These are phyloP conservation scores for Aspergillus conjunctus DNA, from an alignment of 495 filamentous ascomycete species.

Conservation along the genomic window DNA sequence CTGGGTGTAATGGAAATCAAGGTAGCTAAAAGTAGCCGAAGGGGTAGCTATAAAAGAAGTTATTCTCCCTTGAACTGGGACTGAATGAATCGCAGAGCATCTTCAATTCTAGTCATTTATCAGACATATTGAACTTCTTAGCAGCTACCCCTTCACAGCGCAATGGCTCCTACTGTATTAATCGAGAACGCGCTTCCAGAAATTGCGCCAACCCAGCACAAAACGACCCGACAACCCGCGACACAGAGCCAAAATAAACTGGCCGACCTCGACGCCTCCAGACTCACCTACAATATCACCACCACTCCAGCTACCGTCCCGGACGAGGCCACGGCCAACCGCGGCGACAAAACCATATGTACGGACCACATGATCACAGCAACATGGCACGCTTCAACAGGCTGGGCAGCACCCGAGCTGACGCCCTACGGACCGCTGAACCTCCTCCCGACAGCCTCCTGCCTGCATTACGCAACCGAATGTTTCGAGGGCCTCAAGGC, in stretches of 20 bases:
- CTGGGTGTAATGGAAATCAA: too few species aligned
- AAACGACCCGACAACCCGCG: not conserved
- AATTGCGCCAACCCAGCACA: not conserved
- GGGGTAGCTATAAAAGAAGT: too few species aligned
- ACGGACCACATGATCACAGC: slow-evolving; percentile 75
- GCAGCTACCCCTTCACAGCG: not conserved
- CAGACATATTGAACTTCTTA: too few species aligned
- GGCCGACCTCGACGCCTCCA: slow-evolving; percentile 11
- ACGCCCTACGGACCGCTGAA: slow-evolving; percentile 72
- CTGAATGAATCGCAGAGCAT: not conserved
- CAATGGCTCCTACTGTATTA: not conserved
- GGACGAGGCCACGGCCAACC: not conserved
- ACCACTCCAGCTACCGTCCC: slow-evolving; percentile 3
- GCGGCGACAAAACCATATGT: slow-evolving; percentile 7
- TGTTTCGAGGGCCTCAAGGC: slow-evolving; percentile 30
- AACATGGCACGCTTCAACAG: slow-evolving; percentile 60
- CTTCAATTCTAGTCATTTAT: not conserved
- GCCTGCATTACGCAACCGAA: slow-evolving; percentile 26
- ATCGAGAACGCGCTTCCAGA: not conserved
- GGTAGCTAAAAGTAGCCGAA: too few species aligned
- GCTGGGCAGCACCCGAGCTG: slow-evolving; percentile 71
- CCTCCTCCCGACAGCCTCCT: slow-evolving; percentile 72
- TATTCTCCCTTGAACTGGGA: too few species aligned
- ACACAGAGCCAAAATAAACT: not conserved
- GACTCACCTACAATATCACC: slow-evolving; percentile 1